Evolutionary conservation across 768 basidiomycete species (phyloP), one percentile per base, ranked within the genome.

Genomic region (Pulveroboletus ravenelii): DNA sequence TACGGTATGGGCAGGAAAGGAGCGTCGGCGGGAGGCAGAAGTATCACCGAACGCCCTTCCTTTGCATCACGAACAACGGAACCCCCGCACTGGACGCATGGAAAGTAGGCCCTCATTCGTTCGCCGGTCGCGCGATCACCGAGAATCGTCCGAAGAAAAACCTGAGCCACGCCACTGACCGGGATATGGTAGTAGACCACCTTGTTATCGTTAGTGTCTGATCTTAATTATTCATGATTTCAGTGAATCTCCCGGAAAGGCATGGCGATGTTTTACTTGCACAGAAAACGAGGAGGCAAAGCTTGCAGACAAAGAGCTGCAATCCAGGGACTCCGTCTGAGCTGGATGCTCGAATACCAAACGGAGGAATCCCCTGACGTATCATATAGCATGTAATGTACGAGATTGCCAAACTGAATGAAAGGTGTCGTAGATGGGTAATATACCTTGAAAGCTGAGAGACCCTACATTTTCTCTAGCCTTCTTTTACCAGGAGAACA

Each of bases 1-100:
- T 3, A 58, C 38, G 1, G 47, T 50, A 9, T 58, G 51, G 51
- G 51, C 48, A 15, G 51, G 56, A 23, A 54, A 42, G 30, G 44
- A 52, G 18, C 53, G 36, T 5, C 43, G 38, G 9, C 43, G 39
- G 10, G 43, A 51, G 34, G 52, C 36, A 14, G 15, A 25, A 0
- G 10, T 7, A 34, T 23, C 30, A 5, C 12, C 0, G 27, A 20
- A 25, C 10, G 0, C 29, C 0, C 4, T 23, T 17, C 20, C 10
- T 15, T 2, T 18, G 18, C 37, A 36, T 35, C 34, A 2, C 10
- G 37, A 35, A 20, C 47, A 23, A n/a, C n/a, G 10, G 1, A 3
- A 23, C 13, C 6, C 27, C 29, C 10, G 12, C 3, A 12, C 13
- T 45, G 34, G 39, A 20, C 8, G 10, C 8, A 8, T 36, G 27